A percentile compares a stretch with the other conserved stretches of the same genome.
Conservation (phyloP, 805 yeast genomes). For the Lachancea lanzarotensis region DNA sequence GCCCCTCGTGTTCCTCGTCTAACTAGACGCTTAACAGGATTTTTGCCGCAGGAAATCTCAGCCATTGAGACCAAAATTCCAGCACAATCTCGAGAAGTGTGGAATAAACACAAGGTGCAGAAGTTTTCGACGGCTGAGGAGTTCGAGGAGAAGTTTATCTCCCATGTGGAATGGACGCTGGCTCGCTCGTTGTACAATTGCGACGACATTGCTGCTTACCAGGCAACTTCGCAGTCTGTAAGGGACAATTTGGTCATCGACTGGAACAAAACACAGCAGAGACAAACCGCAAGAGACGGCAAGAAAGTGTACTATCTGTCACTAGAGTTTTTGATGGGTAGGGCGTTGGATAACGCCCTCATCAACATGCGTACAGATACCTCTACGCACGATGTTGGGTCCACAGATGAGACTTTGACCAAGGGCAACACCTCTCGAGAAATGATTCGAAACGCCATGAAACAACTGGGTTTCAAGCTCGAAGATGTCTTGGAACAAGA, state of each 20-base stretch:
- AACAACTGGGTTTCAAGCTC: conserved; percentile 76
- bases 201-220: conserved; percentile 88
- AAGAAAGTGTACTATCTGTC: conserved; percentile 84
- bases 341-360: conserved; percentile 90
- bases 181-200: conserved; percentile 92
- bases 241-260: conserved; percentile 75
- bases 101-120: conserved; percentile 64
- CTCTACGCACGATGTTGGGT: conserved; percentile 1
- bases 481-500: conserved; percentile 83
- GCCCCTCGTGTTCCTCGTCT: conserved; percentile 41
- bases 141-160: conserved; percentile 64
- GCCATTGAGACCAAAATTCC: conserved; percentile 80
- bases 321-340: conserved; percentile 86
- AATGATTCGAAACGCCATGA: conserved; percentile 47
- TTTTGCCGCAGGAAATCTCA: conserved; percentile 82
- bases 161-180: conserved; percentile 83
- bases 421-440: conserved; percentile 37
- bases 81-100: conserved; percentile 61
- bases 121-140: conserved; percentile 45
- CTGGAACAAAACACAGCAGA: conserved; percentile 92
- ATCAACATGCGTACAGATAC: conserved; percentile 57
- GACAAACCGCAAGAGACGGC: conserved; percentile 73
- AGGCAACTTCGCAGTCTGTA: conserved; percentile 73
- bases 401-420: conserved; percentile 8
- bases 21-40: conserved; percentile 75